Conservation (phyloP, 164 flowering plant genomes). For the Aristolochia californica region DNA sequence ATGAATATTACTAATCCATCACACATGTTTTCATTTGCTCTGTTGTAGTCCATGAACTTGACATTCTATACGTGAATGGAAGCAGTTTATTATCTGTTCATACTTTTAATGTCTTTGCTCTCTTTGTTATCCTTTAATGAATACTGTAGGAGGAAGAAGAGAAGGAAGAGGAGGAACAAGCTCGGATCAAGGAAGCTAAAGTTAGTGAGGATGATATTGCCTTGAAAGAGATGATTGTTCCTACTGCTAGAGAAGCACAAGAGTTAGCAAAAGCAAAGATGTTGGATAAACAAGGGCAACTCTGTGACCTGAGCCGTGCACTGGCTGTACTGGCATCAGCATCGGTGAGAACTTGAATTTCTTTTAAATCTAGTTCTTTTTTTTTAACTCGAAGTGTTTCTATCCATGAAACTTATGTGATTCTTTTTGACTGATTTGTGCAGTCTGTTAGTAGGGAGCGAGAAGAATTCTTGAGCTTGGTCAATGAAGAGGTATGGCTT, state of each 20-base stretch:
- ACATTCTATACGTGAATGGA: no score
- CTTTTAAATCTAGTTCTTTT: neutral
- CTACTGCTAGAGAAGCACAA: slow-evolving; percentile 63
- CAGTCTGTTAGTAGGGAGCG: slow-evolving; percentile 98
- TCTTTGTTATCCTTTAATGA: neutral
- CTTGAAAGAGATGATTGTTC: slow-evolving; percentile 62
- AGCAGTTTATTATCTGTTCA: neutral
- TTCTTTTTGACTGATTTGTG: slow-evolving; percentile 12
- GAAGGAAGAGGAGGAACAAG: slow-evolving; percentile 57
- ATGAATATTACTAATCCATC: no score
- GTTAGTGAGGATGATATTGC: slow-evolving; percentile 58
- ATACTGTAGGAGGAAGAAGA: slow-evolving; percentile 75
- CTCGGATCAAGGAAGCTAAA: slow-evolving; percentile 48
- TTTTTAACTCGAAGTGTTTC: neutral
- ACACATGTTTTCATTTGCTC: no score
- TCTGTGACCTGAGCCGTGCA: slow-evolving; percentile 78
- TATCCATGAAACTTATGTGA: neutral
- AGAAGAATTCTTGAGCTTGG: slow-evolving; percentile 87
- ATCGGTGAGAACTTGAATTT: slow-evolving; percentile 47
- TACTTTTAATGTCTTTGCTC: neutral
- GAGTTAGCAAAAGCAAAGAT: slow-evolving; percentile 45
- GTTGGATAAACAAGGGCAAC: slow-evolving; percentile 65
- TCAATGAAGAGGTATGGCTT: slow-evolving; percentile 73
- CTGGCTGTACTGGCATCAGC: slow-evolving; percentile 90
- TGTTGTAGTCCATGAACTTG: no score